These are phyloP conservation scores for Phytophthora colocasiae DNA, from an alignment of 352 stramenopile species.

Conservation along the genomic window DNA sequence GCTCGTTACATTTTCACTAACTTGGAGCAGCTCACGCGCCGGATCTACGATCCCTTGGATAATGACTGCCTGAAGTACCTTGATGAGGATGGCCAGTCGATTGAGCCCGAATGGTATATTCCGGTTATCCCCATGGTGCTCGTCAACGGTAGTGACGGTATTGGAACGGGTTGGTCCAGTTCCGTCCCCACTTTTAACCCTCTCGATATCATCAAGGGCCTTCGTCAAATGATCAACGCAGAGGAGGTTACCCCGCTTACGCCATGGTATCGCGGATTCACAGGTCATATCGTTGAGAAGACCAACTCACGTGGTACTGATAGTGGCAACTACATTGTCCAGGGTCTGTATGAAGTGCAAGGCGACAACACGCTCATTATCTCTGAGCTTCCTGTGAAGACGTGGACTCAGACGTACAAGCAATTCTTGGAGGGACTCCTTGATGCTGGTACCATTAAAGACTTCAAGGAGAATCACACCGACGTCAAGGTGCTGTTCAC, in stretches of 20 bases:
- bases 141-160: constrained; percentile 97
- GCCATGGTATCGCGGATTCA: constrained; percentile 95
- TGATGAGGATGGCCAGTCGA: constrained; percentile 92
- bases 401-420: constrained; percentile 98
- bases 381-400: constrained; percentile 96
- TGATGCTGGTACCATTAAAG: constrained; percentile 87
- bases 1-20: constrained; percentile 96
- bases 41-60: constrained; percentile 90
- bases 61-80: constrained; percentile 92
- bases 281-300: constrained; percentile 87
- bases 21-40: constrained; percentile 83
- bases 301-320: constrained; percentile 56
- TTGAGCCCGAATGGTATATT: constrained; percentile 94
- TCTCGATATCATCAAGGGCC: constrained; percentile 85
- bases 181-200: constrained; percentile 94
- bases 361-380: constrained; percentile 94
- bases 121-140: constrained; percentile 98
- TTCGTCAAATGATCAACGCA: constrained; percentile 71
- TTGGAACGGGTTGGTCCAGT: constrained; percentile 97
- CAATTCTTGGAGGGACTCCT: constrained; percentile 92
- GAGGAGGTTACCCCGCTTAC: constrained; percentile 66
- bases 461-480: constrained; percentile 94
- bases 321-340: constrained; percentile 81
- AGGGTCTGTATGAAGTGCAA: constrained; percentile 81
- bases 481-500: constrained; percentile 94